phyloP scores from a whole-genome alignment of 805 yeast genomes.

The Saturnispora ahearnii region DNA sequence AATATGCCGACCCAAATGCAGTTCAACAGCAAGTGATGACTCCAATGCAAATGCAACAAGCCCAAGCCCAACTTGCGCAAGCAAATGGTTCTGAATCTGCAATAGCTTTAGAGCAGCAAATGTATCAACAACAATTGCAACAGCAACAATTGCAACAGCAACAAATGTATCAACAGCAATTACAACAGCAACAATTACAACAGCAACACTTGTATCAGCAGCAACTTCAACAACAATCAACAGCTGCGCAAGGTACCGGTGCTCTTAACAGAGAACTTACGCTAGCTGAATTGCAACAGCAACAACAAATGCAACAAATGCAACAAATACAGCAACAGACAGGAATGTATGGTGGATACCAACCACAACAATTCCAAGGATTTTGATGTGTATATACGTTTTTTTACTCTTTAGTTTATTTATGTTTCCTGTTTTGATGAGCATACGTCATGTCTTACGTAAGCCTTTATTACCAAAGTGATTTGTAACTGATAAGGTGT shows the following conservation, averaged over 20 bases:
- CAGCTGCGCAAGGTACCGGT: background rate
- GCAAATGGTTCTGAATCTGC: slow-evolving; percentile 17
- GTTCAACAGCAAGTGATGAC: slow-evolving; percentile 18
- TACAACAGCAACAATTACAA: slow-evolving; percentile 11
- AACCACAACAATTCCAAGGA: slow-evolving; percentile 2
- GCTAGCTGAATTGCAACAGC: background rate
- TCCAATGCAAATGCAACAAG: slow-evolving; percentile 22
- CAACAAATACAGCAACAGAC: slow-evolving; percentile 7
- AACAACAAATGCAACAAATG: background rate
- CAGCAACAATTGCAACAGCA: slow-evolving; percentile 9
- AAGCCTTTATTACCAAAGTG: too few species aligned
- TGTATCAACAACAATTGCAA: slow-evolving; percentile 11
- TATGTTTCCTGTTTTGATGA: background rate
- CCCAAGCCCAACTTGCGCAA: slow-evolving; percentile 22
- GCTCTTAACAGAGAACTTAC: too few species aligned
- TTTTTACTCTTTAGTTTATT: background rate
- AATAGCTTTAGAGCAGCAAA: slow-evolving; percentile 18
- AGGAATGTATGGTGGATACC: background rate
- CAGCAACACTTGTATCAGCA: slow-evolving; percentile 15
- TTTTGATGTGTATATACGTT: background rate
- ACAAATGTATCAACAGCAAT: background rate
- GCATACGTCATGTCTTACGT: too few species aligned
- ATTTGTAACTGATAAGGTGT: too few species aligned
- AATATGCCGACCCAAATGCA: slow-evolving; percentile 40
- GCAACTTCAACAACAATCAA: slow-evolving; percentile 8